These are phyloP conservation scores for Sporothrix schenckii DNA, from an alignment of 2,329 filamentous ascomycete genomes.

Conservation along the genomic window DNA sequence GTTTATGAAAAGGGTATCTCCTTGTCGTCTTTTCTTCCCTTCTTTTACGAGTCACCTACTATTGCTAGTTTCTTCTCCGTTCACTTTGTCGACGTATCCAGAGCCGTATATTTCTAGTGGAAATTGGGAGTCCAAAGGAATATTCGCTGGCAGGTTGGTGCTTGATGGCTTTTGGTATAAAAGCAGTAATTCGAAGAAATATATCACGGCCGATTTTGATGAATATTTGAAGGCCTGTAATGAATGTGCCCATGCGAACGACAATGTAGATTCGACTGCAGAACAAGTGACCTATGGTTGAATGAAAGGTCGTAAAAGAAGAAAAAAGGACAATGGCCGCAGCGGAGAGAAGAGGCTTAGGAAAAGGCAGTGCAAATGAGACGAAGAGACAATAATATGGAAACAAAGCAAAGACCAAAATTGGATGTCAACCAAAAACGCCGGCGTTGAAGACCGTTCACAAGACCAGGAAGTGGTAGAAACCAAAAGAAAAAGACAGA, in stretches of 20 bases:
- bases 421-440: conserved; percentile 20
- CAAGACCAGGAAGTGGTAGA: not conserved
- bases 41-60: not conserved
- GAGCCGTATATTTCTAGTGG: not conserved
- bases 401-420: not conserved
- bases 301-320: conserved; percentile 1
- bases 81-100: not conserved
- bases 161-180: not conserved
- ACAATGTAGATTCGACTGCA: conserved; percentile 13
- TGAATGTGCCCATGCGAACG: not conserved
- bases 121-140: not conserved
- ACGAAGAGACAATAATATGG: not conserved
- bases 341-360: not conserved
- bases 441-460: conserved; percentile 28
- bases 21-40: not conserved
- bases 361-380: not conserved
- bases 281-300: conserved; percentile 22
- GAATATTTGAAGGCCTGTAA: not conserved
- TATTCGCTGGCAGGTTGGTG: not conserved
- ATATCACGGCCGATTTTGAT: conserved; percentile 1
- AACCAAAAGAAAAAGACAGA: not conserved
- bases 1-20: not conserved
- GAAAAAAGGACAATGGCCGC: not conserved
- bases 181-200: conserved; percentile 16
- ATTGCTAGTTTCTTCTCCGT: not conserved